These are phyloP conservation scores for Mycena citricolor DNA, from an alignment of 1,284 basidiomycete genomes.

Conservation along the genomic window DNA sequence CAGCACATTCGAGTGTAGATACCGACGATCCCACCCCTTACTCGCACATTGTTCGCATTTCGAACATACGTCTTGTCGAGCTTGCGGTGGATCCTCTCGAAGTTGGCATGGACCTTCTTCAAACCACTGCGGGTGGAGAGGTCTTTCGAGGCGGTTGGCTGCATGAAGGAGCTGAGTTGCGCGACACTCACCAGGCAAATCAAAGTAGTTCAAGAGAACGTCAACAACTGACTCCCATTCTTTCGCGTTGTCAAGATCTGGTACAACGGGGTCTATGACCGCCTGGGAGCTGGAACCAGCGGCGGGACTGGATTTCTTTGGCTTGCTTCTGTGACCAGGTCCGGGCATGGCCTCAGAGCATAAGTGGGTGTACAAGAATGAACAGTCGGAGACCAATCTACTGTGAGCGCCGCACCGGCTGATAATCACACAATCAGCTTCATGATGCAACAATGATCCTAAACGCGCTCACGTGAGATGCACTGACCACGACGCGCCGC, in stretches of 20 bases:
- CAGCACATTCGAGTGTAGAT: slow-evolving; percentile 64
- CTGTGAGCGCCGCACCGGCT: too few relatives aligned
- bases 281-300: too few relatives aligned
- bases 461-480: too few relatives aligned
- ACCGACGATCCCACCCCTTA: slow-evolving; percentile 54
- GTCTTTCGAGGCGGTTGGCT: slow-evolving; percentile 43
- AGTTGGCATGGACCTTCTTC: slow-evolving; percentile 59
- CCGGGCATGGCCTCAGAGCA: too few relatives aligned
- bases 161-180: not conserved
- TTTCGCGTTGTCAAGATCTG: slow-evolving; percentile 48
- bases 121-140: slow-evolving; percentile 53
- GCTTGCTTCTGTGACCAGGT: too few relatives aligned
- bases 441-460: too few relatives aligned
- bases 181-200: slow-evolving; percentile 48
- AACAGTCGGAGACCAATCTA: too few relatives aligned
- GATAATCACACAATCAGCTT: too few relatives aligned
- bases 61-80: slow-evolving; percentile 45
- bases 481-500: too few relatives aligned
- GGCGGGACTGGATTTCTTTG: too few relatives aligned
- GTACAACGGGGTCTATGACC: too few relatives aligned
- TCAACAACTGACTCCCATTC: slow-evolving; percentile 48
- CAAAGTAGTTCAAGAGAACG: slow-evolving; percentile 49
- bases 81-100: slow-evolving; percentile 47
- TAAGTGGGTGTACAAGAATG: too few relatives aligned
- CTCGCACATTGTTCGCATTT: slow-evolving; percentile 38